Evolutionary conservation across 1,284 basidiomycete genomes (phyloP), one percentile per base, ranked within the genome.

Genomic region (Vanrija sp.): DNA sequence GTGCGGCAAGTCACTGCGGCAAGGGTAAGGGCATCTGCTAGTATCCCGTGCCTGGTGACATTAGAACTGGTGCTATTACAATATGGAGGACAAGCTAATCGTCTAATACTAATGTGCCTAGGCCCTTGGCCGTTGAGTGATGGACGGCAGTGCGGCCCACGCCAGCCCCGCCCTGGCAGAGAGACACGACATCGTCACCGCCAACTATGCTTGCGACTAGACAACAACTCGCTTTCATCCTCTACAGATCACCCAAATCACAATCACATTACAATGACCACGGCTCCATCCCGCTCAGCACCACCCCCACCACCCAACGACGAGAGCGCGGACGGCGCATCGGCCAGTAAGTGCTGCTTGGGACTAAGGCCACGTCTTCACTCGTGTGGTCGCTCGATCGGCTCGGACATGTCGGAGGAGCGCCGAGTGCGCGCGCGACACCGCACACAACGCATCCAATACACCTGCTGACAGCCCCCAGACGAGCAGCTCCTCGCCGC

Each of bases 401-500:
- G 16, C 15, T 15, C 16, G 16, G 24, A 41, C n/a, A 27, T 6
- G 24, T 25, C 16, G 23, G 19, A 44, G 44, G 15, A 12, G 12
- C 36, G 3, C 36, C 46, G 19, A 16, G 12, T 15, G 12, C 45
- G 20, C 35, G 12, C 24, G n/a, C 45, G 20, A 14, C 22, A 20
- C 38, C n/a, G 43, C 15, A 12, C 7, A 2, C 22, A 24, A 4
- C 22, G 15, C 4, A 9, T 31, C 31, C 8, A 3, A 31, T 14
- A 14, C 31, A 31, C 16, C 27, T 14, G 50, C 56, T 56, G 35
- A 60, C 49, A 44, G n/a, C 7, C 4, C 18, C 6, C 63, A 90
- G 88, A 88, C 68, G 84, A 89, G 75, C 79, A 83, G 44, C 77
- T 91, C 45, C 77, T 90, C 35, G 83, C 84, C 10, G 88, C 88